Conservation (phyloP, 176 grass and related monocot species). For the Neostapfia colusana region DNA sequence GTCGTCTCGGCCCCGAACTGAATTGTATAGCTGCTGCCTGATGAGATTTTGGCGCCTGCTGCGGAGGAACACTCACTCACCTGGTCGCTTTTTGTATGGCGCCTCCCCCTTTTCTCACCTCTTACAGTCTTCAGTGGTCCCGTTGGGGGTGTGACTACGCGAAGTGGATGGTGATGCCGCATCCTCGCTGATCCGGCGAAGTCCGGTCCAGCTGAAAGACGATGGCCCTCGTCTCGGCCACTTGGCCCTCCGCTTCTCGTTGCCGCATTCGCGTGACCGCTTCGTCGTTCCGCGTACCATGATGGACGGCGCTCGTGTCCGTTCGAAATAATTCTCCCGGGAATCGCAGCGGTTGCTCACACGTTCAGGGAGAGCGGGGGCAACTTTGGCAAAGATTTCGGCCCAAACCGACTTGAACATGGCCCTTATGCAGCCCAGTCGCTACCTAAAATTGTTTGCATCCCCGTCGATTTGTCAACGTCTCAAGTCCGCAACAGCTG, state of each 20-base stretch:
- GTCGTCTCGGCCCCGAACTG: conserved; percentile 4
- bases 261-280: not conserved
- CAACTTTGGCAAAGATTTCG: no score
- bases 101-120: not conserved
- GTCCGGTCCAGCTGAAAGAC: conserved; percentile 8
- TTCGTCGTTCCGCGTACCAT: not conserved
- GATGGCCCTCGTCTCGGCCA: conserved; percentile 12
- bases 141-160: not conserved
- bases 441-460: no score
- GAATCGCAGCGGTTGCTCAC: no score
- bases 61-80: not conserved
- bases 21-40: conserved; percentile 47
- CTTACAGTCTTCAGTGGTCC: not conserved
- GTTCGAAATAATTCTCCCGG: no score
- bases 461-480: not conserved
- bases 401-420: not conserved
- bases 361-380: no score
- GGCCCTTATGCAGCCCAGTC: no score
- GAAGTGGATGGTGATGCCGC: not conserved
- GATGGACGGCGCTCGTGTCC: not conserved
- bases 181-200: not conserved
- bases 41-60: conserved; percentile 42
- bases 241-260: not conserved
- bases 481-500: no score
- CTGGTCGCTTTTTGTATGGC: conserved; percentile 29